phyloP scores from a whole-genome alignment of 495 filamentous ascomycete genomes.

The Clohesyomyces aquaticus region DNA sequence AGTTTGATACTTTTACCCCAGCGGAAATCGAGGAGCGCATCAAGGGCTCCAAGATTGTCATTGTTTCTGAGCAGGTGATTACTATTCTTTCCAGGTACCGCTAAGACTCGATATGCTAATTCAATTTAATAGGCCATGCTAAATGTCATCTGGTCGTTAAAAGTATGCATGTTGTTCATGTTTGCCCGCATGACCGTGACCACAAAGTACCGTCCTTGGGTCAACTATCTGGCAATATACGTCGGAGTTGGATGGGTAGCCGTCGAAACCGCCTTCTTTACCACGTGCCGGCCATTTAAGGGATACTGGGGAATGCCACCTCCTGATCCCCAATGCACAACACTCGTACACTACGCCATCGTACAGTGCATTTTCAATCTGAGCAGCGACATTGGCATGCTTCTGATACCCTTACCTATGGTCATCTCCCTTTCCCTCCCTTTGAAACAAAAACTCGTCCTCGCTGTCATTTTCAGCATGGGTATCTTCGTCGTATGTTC shows the following conservation, averaged over 20 bases:
- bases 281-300: constrained; percentile 39
- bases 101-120: neutral
- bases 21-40: constrained; percentile 51
- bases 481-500: constrained; percentile 40
- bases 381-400: constrained; percentile 36
- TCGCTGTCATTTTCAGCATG: constrained; percentile 38
- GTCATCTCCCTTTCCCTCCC: constrained; percentile 25
- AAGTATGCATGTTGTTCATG: constrained; percentile 60
- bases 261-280: constrained; percentile 41
- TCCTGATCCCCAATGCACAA: constrained; percentile 40
- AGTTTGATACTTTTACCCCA: constrained; percentile 49
- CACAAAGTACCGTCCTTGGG: constrained; percentile 20
- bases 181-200: constrained; percentile 44
- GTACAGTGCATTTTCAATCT: constrained; percentile 40
- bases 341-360: constrained; percentile 35
- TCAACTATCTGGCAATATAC: constrained; percentile 37
- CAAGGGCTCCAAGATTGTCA: constrained; percentile 60
- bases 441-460: constrained; percentile 34
- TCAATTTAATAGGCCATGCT: constrained; percentile 49
- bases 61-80: constrained; percentile 56
- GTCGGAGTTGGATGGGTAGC: constrained; percentile 40
- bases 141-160: constrained; percentile 55
- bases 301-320: constrained; percentile 46
- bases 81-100: neutral
- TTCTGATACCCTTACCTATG: constrained; percentile 32